A percentile compares a stretch with the other conserved stretches of the same genome.
These are phyloP conservation scores for Ceratocystis alfenasii DNA, from an alignment of 2,329 filamentous ascomycete species.

Conservation along the genomic window DNA sequence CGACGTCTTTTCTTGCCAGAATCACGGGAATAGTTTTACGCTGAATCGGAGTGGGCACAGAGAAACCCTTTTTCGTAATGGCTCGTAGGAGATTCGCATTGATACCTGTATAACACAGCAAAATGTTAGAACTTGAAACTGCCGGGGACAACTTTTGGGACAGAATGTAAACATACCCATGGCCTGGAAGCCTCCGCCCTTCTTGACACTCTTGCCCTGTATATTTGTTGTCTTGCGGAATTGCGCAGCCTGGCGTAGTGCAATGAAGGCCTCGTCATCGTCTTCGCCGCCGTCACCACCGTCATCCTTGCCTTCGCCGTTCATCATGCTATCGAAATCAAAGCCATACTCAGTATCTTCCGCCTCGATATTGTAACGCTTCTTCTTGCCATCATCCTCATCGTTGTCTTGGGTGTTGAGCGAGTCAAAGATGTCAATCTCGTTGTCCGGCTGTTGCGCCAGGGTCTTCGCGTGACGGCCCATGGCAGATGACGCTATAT, in stretches of 20 bases:
- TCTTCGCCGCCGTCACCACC: slow-evolving; percentile 43
- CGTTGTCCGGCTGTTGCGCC: slow-evolving; percentile 64
- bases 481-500: slow-evolving; percentile 39
- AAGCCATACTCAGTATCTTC: slow-evolving; percentile 35
- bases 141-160: neutral
- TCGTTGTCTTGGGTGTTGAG: slow-evolving; percentile 55
- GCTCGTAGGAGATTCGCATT: slow-evolving; percentile 77
- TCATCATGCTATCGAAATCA: slow-evolving; percentile 50
- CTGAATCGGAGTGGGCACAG: slow-evolving; percentile 92
- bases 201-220: slow-evolving; percentile 79
- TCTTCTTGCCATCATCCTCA: slow-evolving; percentile 32
- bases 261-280: slow-evolving; percentile 81
- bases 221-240: slow-evolving; percentile 75
- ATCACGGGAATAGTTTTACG: slow-evolving; percentile 90
- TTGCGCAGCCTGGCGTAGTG: slow-evolving; percentile 69
- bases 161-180: slow-evolving; percentile 50
- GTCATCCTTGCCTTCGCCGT: slow-evolving; percentile 32
- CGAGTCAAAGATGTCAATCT: slow-evolving; percentile 76
- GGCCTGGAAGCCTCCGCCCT: slow-evolving; percentile 89
- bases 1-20: slow-evolving; percentile 84
- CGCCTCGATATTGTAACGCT: slow-evolving; percentile 15
- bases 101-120: slow-evolving; percentile 41
- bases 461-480: slow-evolving; percentile 64
- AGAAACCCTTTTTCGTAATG: slow-evolving; percentile 87
- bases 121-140: neutral